These are phyloP conservation scores for Fusarium newnesense DNA, from an alignment of 2,329 filamentous ascomycete species.

Conservation along the genomic window DNA sequence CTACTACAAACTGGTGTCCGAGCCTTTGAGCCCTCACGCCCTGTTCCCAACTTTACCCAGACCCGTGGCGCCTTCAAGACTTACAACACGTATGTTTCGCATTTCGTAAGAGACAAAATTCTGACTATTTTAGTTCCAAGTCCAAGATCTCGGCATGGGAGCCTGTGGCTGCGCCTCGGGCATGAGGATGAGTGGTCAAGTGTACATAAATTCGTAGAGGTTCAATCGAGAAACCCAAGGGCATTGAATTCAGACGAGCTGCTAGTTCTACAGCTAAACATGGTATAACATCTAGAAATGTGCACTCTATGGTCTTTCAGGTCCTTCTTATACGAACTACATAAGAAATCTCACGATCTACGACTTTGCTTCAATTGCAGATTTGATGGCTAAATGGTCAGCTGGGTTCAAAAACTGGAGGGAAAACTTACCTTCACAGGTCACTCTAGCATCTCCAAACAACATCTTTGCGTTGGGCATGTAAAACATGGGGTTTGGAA, in stretches of 20 bases:
- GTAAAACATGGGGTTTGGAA: constrained; percentile 93
- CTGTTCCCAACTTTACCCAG: constrained; percentile 79
- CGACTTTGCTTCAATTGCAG: constrained; percentile 51
- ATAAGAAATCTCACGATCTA: constrained; percentile 20
- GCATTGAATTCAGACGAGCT: constrained; percentile 29
- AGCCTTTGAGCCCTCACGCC: constrained; percentile 77
- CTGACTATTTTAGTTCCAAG: constrained; percentile 56
- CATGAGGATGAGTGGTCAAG: constrained; percentile 39
- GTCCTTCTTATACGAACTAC: constrained; percentile 22
- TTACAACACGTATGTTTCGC: constrained; percentile 87
- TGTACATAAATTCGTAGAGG: constrained; percentile 46
- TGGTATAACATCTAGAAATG: constrained; percentile 36
- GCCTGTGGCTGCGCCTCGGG: constrained; percentile 53
- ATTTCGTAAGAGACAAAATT: not conserved
- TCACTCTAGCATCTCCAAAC: constrained; percentile 88
- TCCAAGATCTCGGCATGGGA: constrained; percentile 66
- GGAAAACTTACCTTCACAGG: constrained; percentile 74
- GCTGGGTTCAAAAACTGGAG: not conserved
- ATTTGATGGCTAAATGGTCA: constrained; percentile 54
- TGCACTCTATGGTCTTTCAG: constrained; percentile 36
- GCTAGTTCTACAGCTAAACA: constrained; percentile 15
- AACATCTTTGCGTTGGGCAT: constrained; percentile 92
- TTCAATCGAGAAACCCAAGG: constrained; percentile 22
- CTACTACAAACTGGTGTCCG: constrained; percentile 74
- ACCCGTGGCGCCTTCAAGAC: constrained; percentile 86